Evolutionary conservation across 176 grass and related monocot genomes (phyloP), one percentile per base, ranked within the genome.

Genomic region (Ananas comosus): DNA sequence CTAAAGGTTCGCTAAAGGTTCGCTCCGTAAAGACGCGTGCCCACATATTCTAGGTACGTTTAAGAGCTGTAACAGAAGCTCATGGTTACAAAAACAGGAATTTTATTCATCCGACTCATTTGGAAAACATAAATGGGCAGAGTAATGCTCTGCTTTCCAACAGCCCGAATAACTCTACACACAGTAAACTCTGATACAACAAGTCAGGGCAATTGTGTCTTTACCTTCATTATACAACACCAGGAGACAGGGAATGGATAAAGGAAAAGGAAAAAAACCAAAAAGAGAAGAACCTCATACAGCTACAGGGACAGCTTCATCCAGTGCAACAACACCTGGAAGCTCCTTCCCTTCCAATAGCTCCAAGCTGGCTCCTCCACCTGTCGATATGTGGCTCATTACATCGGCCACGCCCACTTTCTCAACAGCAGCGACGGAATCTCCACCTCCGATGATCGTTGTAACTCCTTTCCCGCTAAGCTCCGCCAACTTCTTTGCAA

Each of bases 301-400:
- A 69, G 53, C 49, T 59, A 77, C 75, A 63, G 65, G 24, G 19
- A 57, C 66, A 69, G 83, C 83, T 59, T 86, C 70, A 64, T 86
- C 74, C 65, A 86, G 17, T 12, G 70, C 78, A 57, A 58, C 69
- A 50, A 85, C 78, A 73, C 74, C 78, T 33, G 83, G 78, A 67
- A 85, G 83, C 49, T 81, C 69, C 56, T 85, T 85, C 19, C 83
- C 83, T 81, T 85, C 83, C 56, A 85, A 72, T 27, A 85, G 57
- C 29, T 85, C 78, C 49, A 85, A 77, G 48, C 83, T 85, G 2
- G 83, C 83, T 71, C 83, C 83, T 69, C 74, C 83, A 48, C 83
- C 78, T 6, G 83, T 86, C 49, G 83, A 86, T 25, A 81, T 81
- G 64, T 86, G 83, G 78, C 78, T 85, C 83, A 85, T 77, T 53